These are phyloP conservation scores for Tolypocladium amazonense DNA, from an alignment of 2,329 filamentous ascomycete species.

Conservation along the genomic window DNA sequence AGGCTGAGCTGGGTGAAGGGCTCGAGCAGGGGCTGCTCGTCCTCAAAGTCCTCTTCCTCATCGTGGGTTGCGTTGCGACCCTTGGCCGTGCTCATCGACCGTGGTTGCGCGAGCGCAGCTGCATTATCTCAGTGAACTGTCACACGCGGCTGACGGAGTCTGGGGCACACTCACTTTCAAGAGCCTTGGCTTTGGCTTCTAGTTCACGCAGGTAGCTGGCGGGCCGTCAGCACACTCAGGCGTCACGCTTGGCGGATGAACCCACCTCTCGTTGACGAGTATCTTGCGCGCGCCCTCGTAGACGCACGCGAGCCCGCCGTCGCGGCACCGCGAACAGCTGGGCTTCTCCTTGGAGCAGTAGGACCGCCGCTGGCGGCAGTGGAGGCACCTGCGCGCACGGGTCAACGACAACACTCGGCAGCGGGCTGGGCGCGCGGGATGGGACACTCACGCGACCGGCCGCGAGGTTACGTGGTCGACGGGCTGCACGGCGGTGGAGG, in stretches of 20 bases:
- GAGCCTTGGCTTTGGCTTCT: constrained; percentile 19
- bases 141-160: neutral
- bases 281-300: constrained; percentile 24
- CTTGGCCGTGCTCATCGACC: neutral
- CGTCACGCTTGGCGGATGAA: neutral
- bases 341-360: constrained; percentile 27
- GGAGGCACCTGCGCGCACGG: constrained; percentile 16
- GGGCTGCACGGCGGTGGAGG: neutral
- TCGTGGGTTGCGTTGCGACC: constrained; percentile 6
- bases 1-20: constrained; percentile 24
- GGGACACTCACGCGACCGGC: constrained; percentile 17
- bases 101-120: neutral
- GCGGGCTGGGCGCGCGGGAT: neutral
- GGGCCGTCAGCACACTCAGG: neutral
- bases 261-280: constrained; percentile 21
- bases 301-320: constrained; percentile 16
- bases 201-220: constrained; percentile 21
- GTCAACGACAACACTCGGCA: neutral
- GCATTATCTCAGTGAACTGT: neutral
- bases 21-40: constrained; percentile 19
- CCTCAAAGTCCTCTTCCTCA: constrained; percentile 18
- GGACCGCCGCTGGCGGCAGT: constrained; percentile 22
- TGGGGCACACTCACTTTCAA: constrained; percentile 12
- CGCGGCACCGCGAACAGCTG: constrained; percentile 21
- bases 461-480: constrained; percentile 9